A percentile compares a stretch with the other conserved stretches of the same genome.
phyloP scores from a whole-genome alignment of 345 rosid species.

The Euphorbia tirucalli region DNA sequence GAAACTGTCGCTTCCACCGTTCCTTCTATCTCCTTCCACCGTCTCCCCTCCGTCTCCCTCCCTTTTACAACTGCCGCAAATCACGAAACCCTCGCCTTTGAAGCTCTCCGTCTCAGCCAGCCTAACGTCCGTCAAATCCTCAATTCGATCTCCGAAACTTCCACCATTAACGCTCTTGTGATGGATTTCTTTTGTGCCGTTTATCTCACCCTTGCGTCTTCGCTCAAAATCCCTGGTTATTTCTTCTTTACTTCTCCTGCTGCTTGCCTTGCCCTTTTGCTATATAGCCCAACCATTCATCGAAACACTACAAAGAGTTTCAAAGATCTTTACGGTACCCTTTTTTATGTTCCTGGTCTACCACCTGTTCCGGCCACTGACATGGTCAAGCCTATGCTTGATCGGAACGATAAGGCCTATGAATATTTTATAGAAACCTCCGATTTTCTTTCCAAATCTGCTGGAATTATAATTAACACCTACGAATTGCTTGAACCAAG shows the following conservation, averaged over 20 bases:
- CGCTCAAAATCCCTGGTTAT: constrained; percentile 27
- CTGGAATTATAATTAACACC: constrained; percentile 55
- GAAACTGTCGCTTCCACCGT: constrained; percentile 17
- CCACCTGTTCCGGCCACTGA: constrained; percentile 25
- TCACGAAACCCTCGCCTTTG: constrained; percentile 16
- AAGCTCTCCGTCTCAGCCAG: constrained; percentile 16
- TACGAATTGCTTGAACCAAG: constrained; percentile 50
- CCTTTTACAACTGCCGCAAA: background rate
- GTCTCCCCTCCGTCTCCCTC: constrained; percentile 24
- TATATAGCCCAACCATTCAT: constrained; percentile 20
- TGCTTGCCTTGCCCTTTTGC: constrained; percentile 4
- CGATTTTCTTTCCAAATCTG: background rate
- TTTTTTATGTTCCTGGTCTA: constrained; percentile 30
- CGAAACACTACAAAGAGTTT: constrained; percentile 9
- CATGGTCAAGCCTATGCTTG: constrained; percentile 18
- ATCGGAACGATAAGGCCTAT: constrained; percentile 23
- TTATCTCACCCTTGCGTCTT: constrained; percentile 12
- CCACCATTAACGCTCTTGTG: constrained; percentile 21
- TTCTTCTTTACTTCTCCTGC: constrained; percentile 19
- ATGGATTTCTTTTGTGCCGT: constrained; percentile 29
- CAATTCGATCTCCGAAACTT: constrained; percentile 1
- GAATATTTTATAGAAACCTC: constrained; percentile 6
- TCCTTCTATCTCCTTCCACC: constrained; percentile 28
- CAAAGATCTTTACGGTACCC: constrained; percentile 4
- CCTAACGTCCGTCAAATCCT: constrained; percentile 26